Evolutionary conservation across 306 rosid genomes (phyloP).

Genomic region (Hippophae rhamnoides): DNA sequence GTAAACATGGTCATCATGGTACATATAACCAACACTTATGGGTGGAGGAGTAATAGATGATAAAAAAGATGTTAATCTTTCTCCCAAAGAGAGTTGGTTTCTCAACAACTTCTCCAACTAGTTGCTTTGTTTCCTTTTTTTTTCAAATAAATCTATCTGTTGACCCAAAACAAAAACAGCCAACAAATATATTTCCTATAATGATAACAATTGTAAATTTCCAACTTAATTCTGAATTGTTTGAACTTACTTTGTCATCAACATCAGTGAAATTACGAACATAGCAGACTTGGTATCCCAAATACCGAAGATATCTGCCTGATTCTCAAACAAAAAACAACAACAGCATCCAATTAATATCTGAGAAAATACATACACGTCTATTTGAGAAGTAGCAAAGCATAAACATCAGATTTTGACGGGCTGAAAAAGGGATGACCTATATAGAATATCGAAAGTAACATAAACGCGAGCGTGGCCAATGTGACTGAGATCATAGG

Average conservation of each 20-base stretch:
- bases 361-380: background rate
- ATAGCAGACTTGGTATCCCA: slow-evolving; percentile 72
- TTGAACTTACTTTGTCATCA: slow-evolving; percentile 74
- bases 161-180: too few species aligned
- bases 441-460: slow-evolving; percentile 83
- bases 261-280: slow-evolving; percentile 98
- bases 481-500: slow-evolving; percentile 90
- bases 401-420: background rate
- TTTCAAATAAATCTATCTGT: too few species aligned
- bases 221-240: background rate
- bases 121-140: too few species aligned
- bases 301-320: slow-evolving; percentile 91
- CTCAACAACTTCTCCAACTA: too few species aligned
- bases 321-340: slow-evolving; percentile 27
- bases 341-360: slow-evolving; percentile 1
- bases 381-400: background rate
- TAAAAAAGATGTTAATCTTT: too few species aligned
- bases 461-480: slow-evolving; percentile 97
- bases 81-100: too few species aligned
- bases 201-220: too few species aligned
- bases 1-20: too few species aligned
- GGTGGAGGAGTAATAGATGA: too few species aligned
- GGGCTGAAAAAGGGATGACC: slow-evolving; percentile 38
- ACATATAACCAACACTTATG: too few species aligned
- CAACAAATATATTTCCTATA: too few species aligned